Base-by-base conservation (phyloP, 306 rosid species). In the Luffa aegyptiaca region DNA sequence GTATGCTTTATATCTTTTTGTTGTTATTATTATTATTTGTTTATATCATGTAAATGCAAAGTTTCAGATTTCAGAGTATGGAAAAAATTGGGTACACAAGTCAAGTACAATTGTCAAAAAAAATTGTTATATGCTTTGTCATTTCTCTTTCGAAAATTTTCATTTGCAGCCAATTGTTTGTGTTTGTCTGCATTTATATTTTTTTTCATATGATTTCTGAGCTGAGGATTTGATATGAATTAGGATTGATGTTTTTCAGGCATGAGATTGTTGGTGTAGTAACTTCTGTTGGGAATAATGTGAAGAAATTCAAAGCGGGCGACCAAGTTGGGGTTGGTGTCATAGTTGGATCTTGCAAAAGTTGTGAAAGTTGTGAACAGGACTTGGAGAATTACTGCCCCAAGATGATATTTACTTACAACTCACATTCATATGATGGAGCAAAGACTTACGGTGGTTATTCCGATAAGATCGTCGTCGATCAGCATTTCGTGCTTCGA, bases 281-380 rank as follows among this genome's bases (percentile, higher is more conserved):
- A 82, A 92, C 91, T 41, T 85, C 88, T 75, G 61, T 75, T 59
- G 98, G 98, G 75, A 88, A 53, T 3, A 88, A 89, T 70, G 97
- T 92, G 88, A 83, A 78, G 5, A 90, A 84, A 51, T 94, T 92
- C 88, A 86, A 84, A 82, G 93, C 31, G 49, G 98, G 98, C 11
- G 97, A 94, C 49, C 89, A 72, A 49, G 98, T 92, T 42, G 98
- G 98, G 73, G 97, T 94, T n/a, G 97, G 98, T 52, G 96, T 92
- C 49, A 62, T 94, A 3, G 94, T 91, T 18, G 95, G 89, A 10
- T 91, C 97, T 45, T 94, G 98, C 85, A 86, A 79, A 85, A 81
- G 51, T 55, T 94, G 98, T 49, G 96, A 94, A 77, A 49, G 5
- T 64, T 94, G 98, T 85, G 69, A 90, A 26, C 93, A 94, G 74